Evolutionary conservation across 129 eudicot species (phyloP).

Genomic region (Flaveria bidentis): DNA sequence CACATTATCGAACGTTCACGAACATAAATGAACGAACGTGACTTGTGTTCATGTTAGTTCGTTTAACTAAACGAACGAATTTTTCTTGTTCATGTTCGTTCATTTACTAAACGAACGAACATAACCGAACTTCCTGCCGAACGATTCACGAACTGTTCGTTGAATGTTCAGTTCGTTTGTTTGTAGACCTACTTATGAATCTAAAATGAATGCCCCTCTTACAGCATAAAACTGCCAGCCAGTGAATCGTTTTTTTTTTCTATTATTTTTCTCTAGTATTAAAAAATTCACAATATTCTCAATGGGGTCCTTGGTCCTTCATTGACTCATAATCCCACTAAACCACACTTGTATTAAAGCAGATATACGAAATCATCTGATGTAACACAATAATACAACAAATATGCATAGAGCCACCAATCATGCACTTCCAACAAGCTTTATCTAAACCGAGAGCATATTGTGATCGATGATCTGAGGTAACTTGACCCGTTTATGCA

Average conservation of each 20-base stretch:
- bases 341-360: slow-evolving; percentile 6
- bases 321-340: neutral
- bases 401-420: neutral
- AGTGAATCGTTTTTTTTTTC: neutral
- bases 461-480: neutral
- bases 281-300: slow-evolving; percentile 1
- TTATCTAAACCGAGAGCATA: neutral
- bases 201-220: neutral
- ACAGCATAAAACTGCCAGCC: neutral
- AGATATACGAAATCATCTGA: too few relatives aligned
- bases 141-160: too few relatives aligned
- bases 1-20: too few relatives aligned
- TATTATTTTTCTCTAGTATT: neutral
- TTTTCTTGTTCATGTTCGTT: too few relatives aligned
- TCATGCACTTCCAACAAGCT: slow-evolving; percentile 20
- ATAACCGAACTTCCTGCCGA: too few relatives aligned
- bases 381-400: slow-evolving; percentile 36
- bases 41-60: too few relatives aligned
- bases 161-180: too few relatives aligned
- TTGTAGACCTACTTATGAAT: too few relatives aligned
- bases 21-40: too few relatives aligned
- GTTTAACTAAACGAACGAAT: too few relatives aligned
- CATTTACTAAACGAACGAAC: too few relatives aligned
- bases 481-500: slow-evolving; percentile 17
- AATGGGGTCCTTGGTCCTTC: neutral